phyloP scores from a whole-genome alignment of 257 asterid species.

The Lavandula angustifolia region DNA sequence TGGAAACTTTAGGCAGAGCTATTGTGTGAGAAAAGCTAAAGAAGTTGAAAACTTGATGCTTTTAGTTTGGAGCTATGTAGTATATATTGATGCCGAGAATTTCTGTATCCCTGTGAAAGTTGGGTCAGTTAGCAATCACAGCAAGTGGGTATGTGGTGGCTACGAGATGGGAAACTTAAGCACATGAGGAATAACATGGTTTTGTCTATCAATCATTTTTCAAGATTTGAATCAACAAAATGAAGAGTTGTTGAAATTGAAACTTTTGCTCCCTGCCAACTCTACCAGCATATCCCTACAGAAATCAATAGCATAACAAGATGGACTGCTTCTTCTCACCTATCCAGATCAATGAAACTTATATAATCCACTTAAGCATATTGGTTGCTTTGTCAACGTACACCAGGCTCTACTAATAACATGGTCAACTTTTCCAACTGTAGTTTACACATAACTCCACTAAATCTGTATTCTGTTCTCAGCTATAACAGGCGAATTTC shows the following conservation, averaged over 20 bases:
- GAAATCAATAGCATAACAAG: not conserved
- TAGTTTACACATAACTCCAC: too few relatives aligned
- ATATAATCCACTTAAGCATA: too few relatives aligned
- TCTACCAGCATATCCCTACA: too few relatives aligned
- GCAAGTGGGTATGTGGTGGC: not conserved
- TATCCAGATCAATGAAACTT: not conserved
- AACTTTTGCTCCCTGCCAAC: not conserved
- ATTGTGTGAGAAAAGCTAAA: not conserved
- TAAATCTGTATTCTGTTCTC: too few relatives aligned
- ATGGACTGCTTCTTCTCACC: not conserved
- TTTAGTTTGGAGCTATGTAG: not conserved
- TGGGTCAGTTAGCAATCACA: too few relatives aligned
- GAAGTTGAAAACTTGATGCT: not conserved
- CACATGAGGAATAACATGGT: too few relatives aligned
- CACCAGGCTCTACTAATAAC: not conserved
- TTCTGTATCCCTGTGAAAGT: too few relatives aligned
- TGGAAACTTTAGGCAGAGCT: too few relatives aligned
- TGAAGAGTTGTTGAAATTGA: too few relatives aligned
- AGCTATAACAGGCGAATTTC: too few relatives aligned
- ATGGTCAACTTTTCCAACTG: not conserved
- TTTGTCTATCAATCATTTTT: slow-evolving; percentile 19
- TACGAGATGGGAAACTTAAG: not conserved
- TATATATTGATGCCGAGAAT: not conserved
- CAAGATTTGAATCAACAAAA: not conserved
- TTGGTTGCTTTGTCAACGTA: not conserved